These are phyloP conservation scores for Coemansia sp. DNA, from an alignment of 192 early-diverging fungal genomes.

Conservation along the genomic window DNA sequence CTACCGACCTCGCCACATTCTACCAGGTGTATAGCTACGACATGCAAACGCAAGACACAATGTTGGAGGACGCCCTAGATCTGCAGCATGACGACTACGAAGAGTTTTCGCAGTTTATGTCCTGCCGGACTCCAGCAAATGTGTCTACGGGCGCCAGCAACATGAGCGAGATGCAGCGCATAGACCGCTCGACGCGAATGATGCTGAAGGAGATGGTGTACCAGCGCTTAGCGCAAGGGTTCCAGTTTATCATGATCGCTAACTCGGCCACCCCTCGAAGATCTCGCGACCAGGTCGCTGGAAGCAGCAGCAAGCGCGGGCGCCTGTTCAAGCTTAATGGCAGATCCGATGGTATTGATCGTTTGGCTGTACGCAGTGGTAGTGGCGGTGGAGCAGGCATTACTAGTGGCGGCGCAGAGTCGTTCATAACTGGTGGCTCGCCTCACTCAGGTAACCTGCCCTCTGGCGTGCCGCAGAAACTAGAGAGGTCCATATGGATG, in stretches of 20 bases:
- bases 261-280: neutral
- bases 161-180: slow-evolving; percentile 17
- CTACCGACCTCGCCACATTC: slow-evolving; percentile 62
- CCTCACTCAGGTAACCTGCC: slow-evolving; percentile 11
- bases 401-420: neutral
- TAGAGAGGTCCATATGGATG: slow-evolving; percentile 63
- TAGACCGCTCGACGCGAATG: slow-evolving; percentile 49
- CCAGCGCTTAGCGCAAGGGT: slow-evolving; percentile 91
- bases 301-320: slow-evolving; percentile 7
- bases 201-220: slow-evolving; percentile 84
- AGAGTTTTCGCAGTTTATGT: slow-evolving; percentile 46
- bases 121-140: slow-evolving; percentile 9
- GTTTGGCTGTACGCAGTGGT: slow-evolving; percentile 8
- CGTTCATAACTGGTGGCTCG: neutral
- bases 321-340: slow-evolving; percentile 14
- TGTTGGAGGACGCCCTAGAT: slow-evolving; percentile 18
- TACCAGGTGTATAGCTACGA: slow-evolving; percentile 74
- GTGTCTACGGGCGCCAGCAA: neutral
- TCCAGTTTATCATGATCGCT: slow-evolving; percentile 75
- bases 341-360: slow-evolving; percentile 4
- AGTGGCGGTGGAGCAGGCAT: slow-evolving; percentile 4
- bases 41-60: slow-evolving; percentile 36
- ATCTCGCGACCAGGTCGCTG: neutral
- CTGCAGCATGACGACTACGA: slow-evolving; percentile 23
- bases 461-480: slow-evolving; percentile 15